Conservation (phyloP, 2,329 filamentous ascomycete genomes). For the Mycogone perniciosa region DNA sequence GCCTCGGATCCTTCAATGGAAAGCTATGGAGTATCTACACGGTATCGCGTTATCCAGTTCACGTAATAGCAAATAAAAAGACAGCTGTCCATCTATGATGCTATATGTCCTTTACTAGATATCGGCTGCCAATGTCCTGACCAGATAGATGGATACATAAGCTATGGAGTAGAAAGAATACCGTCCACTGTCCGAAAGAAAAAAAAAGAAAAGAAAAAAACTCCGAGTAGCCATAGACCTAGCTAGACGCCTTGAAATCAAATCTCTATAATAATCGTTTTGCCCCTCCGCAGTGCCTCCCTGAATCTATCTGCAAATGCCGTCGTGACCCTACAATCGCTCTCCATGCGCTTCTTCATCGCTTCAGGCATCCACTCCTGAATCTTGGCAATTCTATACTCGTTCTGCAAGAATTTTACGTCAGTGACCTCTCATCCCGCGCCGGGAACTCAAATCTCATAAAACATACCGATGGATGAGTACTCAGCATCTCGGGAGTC, state of each 20-base stretch:
- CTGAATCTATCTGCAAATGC: conserved; percentile 49
- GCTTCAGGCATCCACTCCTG: conserved; percentile 55
- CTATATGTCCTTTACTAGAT: too few relatives aligned
- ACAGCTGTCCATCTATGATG: too few relatives aligned
- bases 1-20: not conserved
- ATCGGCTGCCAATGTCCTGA: too few relatives aligned
- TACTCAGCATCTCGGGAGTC: conserved; percentile 66
- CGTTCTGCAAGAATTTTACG: conserved; percentile 35
- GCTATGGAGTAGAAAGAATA: too few relatives aligned
- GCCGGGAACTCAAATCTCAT: not conserved
- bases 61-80: not conserved
- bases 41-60: not conserved
- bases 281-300: conserved; percentile 37
- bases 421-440: not conserved
- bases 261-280: conserved; percentile 5
- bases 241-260: not conserved
- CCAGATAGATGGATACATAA: too few relatives aligned
- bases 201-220: too few relatives aligned
- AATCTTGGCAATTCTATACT: conserved; percentile 60
- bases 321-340: conserved; percentile 47
- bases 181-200: too few relatives aligned
- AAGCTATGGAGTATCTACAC: too few relatives aligned
- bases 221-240: too few relatives aligned
- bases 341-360: conserved; percentile 45
- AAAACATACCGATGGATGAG: conserved; percentile 61